A percentile compares a stretch with the other conserved stretches of the same genome.
Evolutionary conservation across 1,139 yeast species (phyloP).

Genomic region (Groenewaldozyma auringiensis): DNA sequence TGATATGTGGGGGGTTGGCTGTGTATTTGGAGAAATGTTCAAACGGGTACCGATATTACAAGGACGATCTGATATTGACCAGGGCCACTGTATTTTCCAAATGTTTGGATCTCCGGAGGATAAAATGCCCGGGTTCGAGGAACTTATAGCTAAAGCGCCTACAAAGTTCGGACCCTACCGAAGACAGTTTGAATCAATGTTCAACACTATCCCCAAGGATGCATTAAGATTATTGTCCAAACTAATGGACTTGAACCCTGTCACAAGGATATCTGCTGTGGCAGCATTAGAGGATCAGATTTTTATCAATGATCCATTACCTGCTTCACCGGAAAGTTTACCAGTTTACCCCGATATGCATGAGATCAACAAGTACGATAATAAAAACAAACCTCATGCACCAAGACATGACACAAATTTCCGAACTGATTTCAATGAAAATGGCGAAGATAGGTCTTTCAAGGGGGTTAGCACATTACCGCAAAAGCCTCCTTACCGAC

Average conservation of each 20-base stretch:
- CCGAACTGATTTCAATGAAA: background rate
- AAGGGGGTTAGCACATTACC: constrained; percentile 2
- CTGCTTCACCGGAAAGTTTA: constrained; percentile 46
- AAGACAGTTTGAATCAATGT: constrained; percentile 49
- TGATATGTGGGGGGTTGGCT: constrained; percentile 96
- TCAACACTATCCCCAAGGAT: constrained; percentile 31
- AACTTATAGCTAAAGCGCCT: constrained; percentile 52
- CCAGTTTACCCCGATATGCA: constrained; percentile 80
- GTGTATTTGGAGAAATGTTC: constrained; percentile 90
- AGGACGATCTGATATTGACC: constrained; percentile 86
- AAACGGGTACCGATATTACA: constrained; percentile 73
- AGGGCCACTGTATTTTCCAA: constrained; percentile 72
- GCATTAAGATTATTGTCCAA: constrained; percentile 28
- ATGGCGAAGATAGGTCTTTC: constrained; percentile 1
- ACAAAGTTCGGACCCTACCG: constrained; percentile 37
- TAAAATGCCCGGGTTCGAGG: constrained; percentile 57
- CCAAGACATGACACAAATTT: constrained; percentile 5
- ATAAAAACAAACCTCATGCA: constrained; percentile 8
- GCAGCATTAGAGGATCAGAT: constrained; percentile 68
- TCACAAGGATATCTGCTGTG: constrained; percentile 63
- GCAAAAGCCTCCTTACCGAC: constrained; percentile 5
- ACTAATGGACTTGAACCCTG: constrained; percentile 49
- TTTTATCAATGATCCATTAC: constrained; percentile 58
- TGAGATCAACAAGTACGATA: constrained; percentile 46
- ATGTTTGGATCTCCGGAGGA: constrained; percentile 73